Evolutionary conservation across 305 asterid genomes (phyloP).

Genomic region (Monarda citriodora): DNA sequence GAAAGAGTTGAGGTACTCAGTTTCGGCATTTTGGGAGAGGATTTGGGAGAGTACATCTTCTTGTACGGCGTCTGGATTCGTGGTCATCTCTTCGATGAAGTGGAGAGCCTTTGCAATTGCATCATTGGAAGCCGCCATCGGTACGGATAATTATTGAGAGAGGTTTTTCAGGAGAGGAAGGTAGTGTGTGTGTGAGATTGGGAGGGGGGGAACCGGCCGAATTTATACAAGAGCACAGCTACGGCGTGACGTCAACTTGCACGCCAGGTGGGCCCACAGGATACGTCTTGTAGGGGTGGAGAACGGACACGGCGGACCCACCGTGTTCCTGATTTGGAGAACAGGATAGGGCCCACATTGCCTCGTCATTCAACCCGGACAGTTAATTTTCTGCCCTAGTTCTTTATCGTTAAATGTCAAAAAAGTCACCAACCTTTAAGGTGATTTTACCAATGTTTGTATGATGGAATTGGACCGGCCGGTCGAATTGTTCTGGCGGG

Average conservation of each 20-base stretch:
- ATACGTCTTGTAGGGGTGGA: slow-evolving; percentile 4
- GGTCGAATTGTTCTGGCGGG: too few species aligned
- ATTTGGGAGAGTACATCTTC: slow-evolving; percentile 30
- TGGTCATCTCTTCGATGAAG: slow-evolving; percentile 37
- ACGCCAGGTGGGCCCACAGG: background rate
- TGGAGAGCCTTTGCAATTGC: slow-evolving; percentile 14
- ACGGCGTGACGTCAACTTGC: slow-evolving; percentile 8
- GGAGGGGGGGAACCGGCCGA: background rate
- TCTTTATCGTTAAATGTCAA: too few species aligned
- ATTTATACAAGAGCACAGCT: slow-evolving; percentile 1
- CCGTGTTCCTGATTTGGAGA: background rate
- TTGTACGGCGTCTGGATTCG: slow-evolving; percentile 29
- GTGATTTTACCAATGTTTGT: too few species aligned
- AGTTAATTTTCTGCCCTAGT: too few species aligned
- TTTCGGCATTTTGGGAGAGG: slow-evolving; percentile 27
- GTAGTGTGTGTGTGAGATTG: background rate
- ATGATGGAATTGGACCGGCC: too few species aligned
- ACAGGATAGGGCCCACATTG: background rate
- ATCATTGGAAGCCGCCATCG: background rate
- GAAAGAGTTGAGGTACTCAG: slow-evolving; percentile 30
- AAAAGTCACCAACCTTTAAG: too few species aligned
- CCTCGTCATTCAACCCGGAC: background rate
- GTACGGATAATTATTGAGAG: too few species aligned
- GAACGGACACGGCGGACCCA: slow-evolving; percentile 8
- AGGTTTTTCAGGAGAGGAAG: background rate